A percentile compares a stretch with the other conserved stretches of the same genome.
These are phyloP conservation scores for Epichloe gansuensis DNA, from an alignment of 2,329 filamentous ascomycete genomes.

Conservation along the genomic window DNA sequence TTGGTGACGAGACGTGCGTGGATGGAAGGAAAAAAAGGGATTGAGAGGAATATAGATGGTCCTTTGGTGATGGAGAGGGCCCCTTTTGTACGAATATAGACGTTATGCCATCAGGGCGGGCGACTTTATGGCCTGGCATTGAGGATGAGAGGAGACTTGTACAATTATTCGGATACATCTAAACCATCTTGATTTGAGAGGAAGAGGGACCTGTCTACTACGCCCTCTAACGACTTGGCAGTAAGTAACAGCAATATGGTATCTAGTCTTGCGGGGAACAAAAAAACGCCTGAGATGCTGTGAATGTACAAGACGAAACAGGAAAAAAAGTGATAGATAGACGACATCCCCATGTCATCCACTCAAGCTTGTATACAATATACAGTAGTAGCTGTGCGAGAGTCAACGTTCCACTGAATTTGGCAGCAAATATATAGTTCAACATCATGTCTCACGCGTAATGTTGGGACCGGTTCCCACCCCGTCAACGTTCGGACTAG, in stretches of 20 bases:
- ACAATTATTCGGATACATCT: background rate
- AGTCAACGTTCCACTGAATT: no score
- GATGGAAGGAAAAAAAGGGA: background rate
- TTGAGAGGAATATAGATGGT: background rate
- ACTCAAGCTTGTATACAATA: no score
- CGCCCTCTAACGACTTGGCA: background rate
- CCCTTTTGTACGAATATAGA: background rate
- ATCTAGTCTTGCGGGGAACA: background rate
- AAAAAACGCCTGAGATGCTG: background rate
- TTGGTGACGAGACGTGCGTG: no score
- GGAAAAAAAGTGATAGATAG: background rate
- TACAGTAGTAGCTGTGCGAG: no score
- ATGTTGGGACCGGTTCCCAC: conserved; percentile 50
- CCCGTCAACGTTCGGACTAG: conserved; percentile 46
- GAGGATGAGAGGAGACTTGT: background rate
- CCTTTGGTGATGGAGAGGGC: background rate
- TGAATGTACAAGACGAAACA: background rate
- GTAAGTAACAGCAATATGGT: background rate
- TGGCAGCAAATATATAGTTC: background rate
- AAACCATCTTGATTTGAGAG: background rate
- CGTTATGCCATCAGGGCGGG: background rate
- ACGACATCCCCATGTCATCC: no score
- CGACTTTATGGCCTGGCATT: background rate
- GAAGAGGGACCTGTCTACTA: background rate
- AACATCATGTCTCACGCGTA: conserved; percentile 16